phyloP scores from a whole-genome alignment of 345 rosid genomes.

The Camelina laxa region DNA sequence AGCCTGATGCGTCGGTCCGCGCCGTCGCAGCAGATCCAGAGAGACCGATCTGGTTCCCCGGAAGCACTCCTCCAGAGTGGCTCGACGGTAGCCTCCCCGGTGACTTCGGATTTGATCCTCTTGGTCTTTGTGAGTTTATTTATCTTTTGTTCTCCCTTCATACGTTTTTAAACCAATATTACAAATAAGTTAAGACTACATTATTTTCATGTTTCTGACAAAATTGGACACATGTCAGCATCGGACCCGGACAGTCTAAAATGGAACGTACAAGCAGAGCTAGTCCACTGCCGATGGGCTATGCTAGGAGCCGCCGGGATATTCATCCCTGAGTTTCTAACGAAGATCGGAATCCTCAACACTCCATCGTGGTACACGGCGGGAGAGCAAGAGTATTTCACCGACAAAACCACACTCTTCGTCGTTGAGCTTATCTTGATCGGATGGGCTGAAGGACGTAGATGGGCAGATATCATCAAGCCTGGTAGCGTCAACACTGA shows the following conservation, averaged over 20 bases:
- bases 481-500: constrained; percentile 97
- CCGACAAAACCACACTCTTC: constrained; percentile 89
- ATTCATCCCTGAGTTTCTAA: constrained; percentile 91
- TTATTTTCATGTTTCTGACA: neutral
- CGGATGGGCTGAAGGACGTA: constrained; percentile 97
- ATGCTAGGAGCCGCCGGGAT: constrained; percentile 99
- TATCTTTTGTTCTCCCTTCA: neutral
- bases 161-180: no score
- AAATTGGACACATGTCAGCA: constrained; percentile 50
- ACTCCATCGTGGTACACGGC: constrained; percentile 97
- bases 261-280: constrained; percentile 89
- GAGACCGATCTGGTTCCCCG: constrained; percentile 98
- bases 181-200: neutral
- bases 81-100: constrained; percentile 99
- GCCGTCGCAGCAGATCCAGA: constrained; percentile 83
- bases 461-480: constrained; percentile 97
- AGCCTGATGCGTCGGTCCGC: constrained; percentile 55
- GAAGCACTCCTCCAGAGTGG: constrained; percentile 97
- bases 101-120: constrained; percentile 96
- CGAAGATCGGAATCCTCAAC: constrained; percentile 85
- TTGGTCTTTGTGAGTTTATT: constrained; percentile 74
- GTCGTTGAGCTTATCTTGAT: constrained; percentile 78
- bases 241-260: constrained; percentile 91
- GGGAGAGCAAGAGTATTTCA: constrained; percentile 82
- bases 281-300: constrained; percentile 98